Base-by-base conservation (phyloP, 1,284 basidiomycete species). In the Fomitopsis pinicola region DNA sequence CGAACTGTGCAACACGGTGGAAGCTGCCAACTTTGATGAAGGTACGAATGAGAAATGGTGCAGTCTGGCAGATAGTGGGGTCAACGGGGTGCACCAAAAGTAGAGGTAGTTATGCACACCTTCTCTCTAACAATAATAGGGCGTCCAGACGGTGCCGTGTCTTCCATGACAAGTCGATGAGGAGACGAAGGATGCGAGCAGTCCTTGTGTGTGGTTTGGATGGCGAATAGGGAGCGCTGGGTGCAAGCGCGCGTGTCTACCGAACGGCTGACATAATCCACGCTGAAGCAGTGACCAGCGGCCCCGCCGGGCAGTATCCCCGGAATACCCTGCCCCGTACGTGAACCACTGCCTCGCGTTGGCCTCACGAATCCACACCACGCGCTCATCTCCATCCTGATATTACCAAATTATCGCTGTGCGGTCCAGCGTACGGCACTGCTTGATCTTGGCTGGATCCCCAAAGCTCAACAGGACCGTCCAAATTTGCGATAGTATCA, bases 1-100 rank as follows among this genome's bases (percentile, higher is more conserved):
- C 88, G 66, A 92, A 92, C 61, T 89, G 76, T 2, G 77, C 74
- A 42, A 89, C 73, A 53, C 86, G 80, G 70, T 92, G 91, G 71
- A 91, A 91, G 36, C 82, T 76, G 14, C 88, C 88, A 44, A 90
- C 82, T 81, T 91, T 91, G 61, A 92, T 80, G 73, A 92, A 92
- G n/a, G 89, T 80, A 59, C 91, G 81, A 38, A 92, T 84, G 61
- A 92, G 82, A 72, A 92, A 92, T 6, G 91, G 90, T 0, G 86
- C 80, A 9, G 85, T 89, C 89, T 92, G 62, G 5, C 12, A 50
- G 14, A 26, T 14, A 36, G 45, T 28, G 22, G 42, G 35, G 19
- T 45, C 30, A 55, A 19, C 50, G 45, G 54, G 35, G 60, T 35
- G 19, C 7, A 22, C 7, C 6, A 9, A n/a, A 56, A 9, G 30